Evolutionary conservation across 768 basidiomycete genomes (phyloP).

Genomic region (Gloeophyllum trabeum): DNA sequence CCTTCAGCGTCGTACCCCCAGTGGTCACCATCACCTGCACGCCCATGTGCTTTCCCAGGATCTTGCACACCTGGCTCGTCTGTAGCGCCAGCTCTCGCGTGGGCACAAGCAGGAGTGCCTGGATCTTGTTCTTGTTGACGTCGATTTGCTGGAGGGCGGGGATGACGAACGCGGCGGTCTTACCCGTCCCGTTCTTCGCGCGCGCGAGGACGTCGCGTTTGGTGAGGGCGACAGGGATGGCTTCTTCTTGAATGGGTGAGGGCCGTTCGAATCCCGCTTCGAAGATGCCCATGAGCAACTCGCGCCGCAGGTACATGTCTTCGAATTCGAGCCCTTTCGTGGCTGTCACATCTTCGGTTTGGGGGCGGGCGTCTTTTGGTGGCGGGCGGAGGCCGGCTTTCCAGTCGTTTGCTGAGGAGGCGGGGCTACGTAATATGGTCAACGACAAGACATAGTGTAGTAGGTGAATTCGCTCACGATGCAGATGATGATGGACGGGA

Average conservation of each 20-base stretch:
- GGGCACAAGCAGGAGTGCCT: slow-evolving; percentile 92
- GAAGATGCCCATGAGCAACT: slow-evolving; percentile 98
- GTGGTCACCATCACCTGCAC: slow-evolving; percentile 99
- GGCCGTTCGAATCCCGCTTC: slow-evolving; percentile 97
- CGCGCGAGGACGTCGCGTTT: slow-evolving; percentile 92
- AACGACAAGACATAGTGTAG: neutral
- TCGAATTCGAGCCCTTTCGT: slow-evolving; percentile 95
- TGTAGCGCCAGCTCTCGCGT: slow-evolving; percentile 98
- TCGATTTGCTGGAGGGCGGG: slow-evolving; percentile 92
- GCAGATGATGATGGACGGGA: slow-evolving; percentile 23
- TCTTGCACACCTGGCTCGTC: slow-evolving; percentile 98
- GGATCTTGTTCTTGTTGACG: slow-evolving; percentile 74
- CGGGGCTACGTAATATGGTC: neutral
- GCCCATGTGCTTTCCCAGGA: slow-evolving; percentile 90
- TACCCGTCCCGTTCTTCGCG: slow-evolving; percentile 95
- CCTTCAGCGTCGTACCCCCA: slow-evolving; percentile 94
- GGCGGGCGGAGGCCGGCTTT: slow-evolving; percentile 72
- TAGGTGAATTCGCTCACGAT: slow-evolving; percentile 13
- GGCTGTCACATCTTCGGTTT: slow-evolving; percentile 93
- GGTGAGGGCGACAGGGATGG: slow-evolving; percentile 89
- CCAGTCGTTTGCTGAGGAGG: slow-evolving; percentile 29
- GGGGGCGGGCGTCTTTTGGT: slow-evolving; percentile 86
- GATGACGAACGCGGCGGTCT: slow-evolving; percentile 98
- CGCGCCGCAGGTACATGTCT: slow-evolving; percentile 84
- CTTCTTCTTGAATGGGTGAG: slow-evolving; percentile 98